These are phyloP conservation scores for Arctium minus DNA, from an alignment of 129 eudicot species.

Conservation along the genomic window DNA sequence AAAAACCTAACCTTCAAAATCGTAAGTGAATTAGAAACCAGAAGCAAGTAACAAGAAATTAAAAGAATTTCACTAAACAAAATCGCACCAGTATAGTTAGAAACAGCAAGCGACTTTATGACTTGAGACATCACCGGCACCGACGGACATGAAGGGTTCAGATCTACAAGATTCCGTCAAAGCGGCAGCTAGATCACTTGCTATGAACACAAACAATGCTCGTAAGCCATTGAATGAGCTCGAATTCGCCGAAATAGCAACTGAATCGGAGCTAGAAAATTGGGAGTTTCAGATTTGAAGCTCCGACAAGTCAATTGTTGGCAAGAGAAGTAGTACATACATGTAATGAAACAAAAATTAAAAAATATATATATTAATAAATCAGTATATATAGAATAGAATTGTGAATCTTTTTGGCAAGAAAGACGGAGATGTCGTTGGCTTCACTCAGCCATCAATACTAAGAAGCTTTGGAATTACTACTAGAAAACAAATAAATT, in stretches of 20 bases:
- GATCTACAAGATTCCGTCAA: constrained; percentile 37
- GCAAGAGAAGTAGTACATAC: background rate
- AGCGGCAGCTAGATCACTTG: constrained; percentile 30
- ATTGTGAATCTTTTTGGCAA: constrained; percentile 8
- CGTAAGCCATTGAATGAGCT: constrained; percentile 18
- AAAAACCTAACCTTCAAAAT: constrained; percentile 6
- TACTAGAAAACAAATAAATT: constrained; percentile 4
- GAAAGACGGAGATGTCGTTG: constrained; percentile 31
- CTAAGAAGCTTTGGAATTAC: constrained; percentile 27
- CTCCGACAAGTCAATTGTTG: constrained; percentile 12
- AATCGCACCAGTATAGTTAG: constrained; percentile 29
- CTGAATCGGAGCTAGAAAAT: constrained; percentile 13
- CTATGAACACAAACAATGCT: constrained; percentile 8
- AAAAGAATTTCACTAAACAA: background rate
- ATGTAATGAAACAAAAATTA: constrained; percentile 5
- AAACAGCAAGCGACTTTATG: constrained; percentile 4
- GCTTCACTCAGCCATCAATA: constrained; percentile 36
- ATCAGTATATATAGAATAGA: background rate
- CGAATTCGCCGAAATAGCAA: constrained; percentile 8
- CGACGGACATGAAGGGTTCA: constrained; percentile 30
- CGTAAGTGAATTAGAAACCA: background rate
- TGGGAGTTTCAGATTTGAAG: constrained; percentile 14
- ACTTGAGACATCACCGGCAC: constrained; percentile 41
- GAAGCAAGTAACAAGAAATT: background rate
- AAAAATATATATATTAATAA: background rate